Percentiles rank a stretch among this genome's conserved stretches.
Evolutionary conservation across 1,284 basidiomycete genomes (phyloP).

Genomic region (Boletus semigastroideus): DNA sequence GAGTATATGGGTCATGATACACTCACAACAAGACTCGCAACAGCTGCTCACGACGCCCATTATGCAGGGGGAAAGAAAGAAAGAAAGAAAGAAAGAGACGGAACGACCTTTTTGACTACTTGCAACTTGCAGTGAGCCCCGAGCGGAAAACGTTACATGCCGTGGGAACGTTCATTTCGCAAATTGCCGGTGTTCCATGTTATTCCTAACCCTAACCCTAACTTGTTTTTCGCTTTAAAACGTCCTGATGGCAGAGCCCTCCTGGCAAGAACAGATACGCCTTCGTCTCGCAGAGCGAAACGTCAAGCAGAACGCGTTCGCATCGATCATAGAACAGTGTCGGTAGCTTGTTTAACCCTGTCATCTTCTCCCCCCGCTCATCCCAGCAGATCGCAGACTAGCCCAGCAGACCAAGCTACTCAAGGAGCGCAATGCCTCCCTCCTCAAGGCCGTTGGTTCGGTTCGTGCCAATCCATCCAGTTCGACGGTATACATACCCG

Average conservation of each 20-base stretch:
- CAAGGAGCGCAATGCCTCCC: slow-evolving; percentile 85
- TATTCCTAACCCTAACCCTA: slow-evolving; percentile 32
- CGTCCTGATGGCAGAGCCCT: slow-evolving; percentile 71
- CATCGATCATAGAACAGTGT: slow-evolving; percentile 89
- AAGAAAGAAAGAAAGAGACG: neutral
- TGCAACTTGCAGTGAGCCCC: slow-evolving; percentile 9
- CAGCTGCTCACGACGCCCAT: slow-evolving; percentile 68
- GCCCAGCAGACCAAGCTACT: slow-evolving; percentile 87
- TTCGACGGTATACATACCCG: slow-evolving; percentile 61
- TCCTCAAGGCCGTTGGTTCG: slow-evolving; percentile 75
- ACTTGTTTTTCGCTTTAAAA: neutral
- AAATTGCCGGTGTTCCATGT: slow-evolving; percentile 13
- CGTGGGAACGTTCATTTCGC: slow-evolving; percentile 22
- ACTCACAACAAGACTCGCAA: slow-evolving; percentile 77
- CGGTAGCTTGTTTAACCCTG: slow-evolving; percentile 26
- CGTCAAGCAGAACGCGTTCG: slow-evolving; percentile 71
- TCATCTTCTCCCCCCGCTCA: slow-evolving; percentile 13
- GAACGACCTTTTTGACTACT: slow-evolving; percentile 4
- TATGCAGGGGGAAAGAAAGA: slow-evolving; percentile 7
- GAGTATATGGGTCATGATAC: slow-evolving; percentile 17
- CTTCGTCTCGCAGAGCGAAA: slow-evolving; percentile 78
- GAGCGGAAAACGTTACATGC: slow-evolving; percentile 11
- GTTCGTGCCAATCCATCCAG: slow-evolving; percentile 65
- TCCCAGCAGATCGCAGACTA: slow-evolving; percentile 73
- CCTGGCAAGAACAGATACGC: slow-evolving; percentile 78